phyloP scores from a whole-genome alignment of 306 rosid genomes.

The Alnus glutinosa region DNA sequence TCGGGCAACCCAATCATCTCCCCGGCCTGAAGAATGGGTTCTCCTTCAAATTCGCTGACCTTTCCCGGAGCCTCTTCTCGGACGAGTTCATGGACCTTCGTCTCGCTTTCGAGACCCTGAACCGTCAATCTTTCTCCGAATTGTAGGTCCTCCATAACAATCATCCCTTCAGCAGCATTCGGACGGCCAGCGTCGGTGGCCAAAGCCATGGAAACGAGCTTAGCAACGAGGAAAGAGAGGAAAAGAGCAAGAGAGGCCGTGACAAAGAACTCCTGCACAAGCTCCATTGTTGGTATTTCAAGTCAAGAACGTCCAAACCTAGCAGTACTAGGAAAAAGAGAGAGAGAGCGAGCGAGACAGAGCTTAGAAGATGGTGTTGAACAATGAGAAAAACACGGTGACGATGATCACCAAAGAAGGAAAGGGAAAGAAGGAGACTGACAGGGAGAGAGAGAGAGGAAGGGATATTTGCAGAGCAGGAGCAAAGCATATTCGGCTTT shows the following conservation, averaged over 20 bases:
- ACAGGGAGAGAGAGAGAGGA: slow-evolving; percentile 18
- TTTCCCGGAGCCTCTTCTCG: slow-evolving; percentile 13
- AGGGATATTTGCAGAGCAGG: slow-evolving; percentile 41
- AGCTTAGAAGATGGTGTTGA: not conserved
- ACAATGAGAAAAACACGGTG: not conserved
- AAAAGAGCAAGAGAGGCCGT: slow-evolving; percentile 54
- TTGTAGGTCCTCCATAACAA: slow-evolving; percentile 15
- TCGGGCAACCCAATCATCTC: slow-evolving; percentile 15
- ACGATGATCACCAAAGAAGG: not conserved
- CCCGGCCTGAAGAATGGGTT: slow-evolving; percentile 19
- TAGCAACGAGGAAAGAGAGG: slow-evolving; percentile 54
- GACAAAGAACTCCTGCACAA: slow-evolving; percentile 45
- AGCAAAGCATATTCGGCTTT: slow-evolving; percentile 63
- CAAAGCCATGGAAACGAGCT: slow-evolving; percentile 52
- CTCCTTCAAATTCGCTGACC: slow-evolving; percentile 25
- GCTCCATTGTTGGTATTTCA: slow-evolving; percentile 51
- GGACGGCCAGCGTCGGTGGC: slow-evolving; percentile 21
- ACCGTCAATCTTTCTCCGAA: slow-evolving; percentile 35
- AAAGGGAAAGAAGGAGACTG: slow-evolving; percentile 1
- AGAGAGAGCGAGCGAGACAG: not conserved
- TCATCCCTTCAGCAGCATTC: slow-evolving; percentile 10
- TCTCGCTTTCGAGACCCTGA: slow-evolving; percentile 31
- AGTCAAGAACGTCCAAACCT: not conserved
- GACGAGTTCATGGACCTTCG: slow-evolving; percentile 25
- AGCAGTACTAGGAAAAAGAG: not conserved